Percentiles rank a stretch among this genome's conserved stretches.
Conservation (phyloP, 208 protist species). For the Angomonas ambiguus region DNA sequence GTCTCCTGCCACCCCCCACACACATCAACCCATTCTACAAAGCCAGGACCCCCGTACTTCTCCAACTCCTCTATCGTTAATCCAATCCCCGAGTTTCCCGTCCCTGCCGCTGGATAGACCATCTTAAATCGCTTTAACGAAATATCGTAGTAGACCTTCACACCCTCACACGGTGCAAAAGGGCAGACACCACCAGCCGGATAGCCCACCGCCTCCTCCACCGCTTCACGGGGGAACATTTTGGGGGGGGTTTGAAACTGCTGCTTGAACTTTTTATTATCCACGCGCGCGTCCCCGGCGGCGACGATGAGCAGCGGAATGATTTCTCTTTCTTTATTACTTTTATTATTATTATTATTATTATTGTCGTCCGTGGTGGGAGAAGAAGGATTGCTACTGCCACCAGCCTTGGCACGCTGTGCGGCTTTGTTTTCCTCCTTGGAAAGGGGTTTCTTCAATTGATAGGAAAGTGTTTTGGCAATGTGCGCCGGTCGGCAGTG, state of each 20-base stretch:
- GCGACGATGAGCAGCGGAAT: slow-evolving; percentile 38
- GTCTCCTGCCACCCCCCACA: slow-evolving; percentile 36
- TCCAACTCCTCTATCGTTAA: slow-evolving; percentile 53
- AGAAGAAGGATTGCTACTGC: no score
- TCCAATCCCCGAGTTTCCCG: slow-evolving; percentile 31
- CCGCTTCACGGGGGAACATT: slow-evolving; percentile 52
- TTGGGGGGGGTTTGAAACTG: slow-evolving; percentile 36
- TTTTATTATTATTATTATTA: slow-evolving; percentile 9
- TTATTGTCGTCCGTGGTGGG: background rate
- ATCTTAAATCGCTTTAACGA: slow-evolving; percentile 53
- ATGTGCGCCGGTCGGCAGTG: slow-evolving; percentile 46
- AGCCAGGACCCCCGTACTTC: slow-evolving; percentile 34
- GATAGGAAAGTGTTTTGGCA: slow-evolving; percentile 53
- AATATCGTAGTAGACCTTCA: slow-evolving; percentile 61
- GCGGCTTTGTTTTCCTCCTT: slow-evolving; percentile 22
- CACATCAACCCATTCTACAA: slow-evolving; percentile 72
- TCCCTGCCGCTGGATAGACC: slow-evolving; percentile 50
- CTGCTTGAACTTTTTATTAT: slow-evolving; percentile 37
- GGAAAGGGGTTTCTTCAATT: slow-evolving; percentile 26
- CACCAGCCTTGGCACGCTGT: slow-evolving; percentile 14
- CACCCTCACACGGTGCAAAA: slow-evolving; percentile 42
- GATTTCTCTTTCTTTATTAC: background rate
- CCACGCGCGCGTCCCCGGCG: slow-evolving; percentile 47
- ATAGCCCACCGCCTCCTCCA: slow-evolving; percentile 43
- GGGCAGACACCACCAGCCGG: slow-evolving; percentile 56